Evolutionary conservation across 73 alveolate species (phyloP).

Genomic region (Blepharisma japonicum): DNA sequence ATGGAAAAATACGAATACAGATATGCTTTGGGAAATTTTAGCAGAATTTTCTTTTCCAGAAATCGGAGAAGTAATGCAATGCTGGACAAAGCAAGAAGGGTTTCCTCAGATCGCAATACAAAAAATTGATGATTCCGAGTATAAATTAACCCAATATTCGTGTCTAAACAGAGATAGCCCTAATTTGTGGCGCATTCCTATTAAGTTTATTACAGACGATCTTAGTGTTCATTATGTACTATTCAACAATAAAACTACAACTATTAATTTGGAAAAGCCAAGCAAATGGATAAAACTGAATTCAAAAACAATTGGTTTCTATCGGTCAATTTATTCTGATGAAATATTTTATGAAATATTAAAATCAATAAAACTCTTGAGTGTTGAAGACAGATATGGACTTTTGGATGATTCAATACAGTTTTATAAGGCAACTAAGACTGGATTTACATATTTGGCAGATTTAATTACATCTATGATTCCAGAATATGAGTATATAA

Average conservation of each 20-base stretch:
- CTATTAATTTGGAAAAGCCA: background rate
- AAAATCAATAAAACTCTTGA: background rate
- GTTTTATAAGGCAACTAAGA: background rate
- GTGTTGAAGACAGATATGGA: background rate
- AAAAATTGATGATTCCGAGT: background rate
- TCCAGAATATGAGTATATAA: constrained; percentile 8
- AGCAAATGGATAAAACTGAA: background rate
- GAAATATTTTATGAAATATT: background rate
- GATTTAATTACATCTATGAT: background rate
- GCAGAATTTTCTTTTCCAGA: background rate
- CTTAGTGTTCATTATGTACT: background rate
- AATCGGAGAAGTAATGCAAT: background rate
- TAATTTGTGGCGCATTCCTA: background rate
- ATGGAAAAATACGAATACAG: constrained; percentile 76
- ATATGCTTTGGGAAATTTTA: constrained; percentile 70
- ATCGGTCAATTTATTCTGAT: background rate
- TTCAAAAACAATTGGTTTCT: background rate
- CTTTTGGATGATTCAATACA: background rate
- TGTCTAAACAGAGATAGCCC: background rate
- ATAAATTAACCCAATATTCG: background rate
- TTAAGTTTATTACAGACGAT: background rate
- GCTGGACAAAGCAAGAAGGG: background rate
- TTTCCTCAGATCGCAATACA: background rate
- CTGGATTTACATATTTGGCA: background rate
- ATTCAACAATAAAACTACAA: background rate